Percentiles rank a stretch among this genome's conserved stretches.
Conservation (phyloP, 371 early-diverging fungal species). For the Syncephalastrum racemosum region DNA sequence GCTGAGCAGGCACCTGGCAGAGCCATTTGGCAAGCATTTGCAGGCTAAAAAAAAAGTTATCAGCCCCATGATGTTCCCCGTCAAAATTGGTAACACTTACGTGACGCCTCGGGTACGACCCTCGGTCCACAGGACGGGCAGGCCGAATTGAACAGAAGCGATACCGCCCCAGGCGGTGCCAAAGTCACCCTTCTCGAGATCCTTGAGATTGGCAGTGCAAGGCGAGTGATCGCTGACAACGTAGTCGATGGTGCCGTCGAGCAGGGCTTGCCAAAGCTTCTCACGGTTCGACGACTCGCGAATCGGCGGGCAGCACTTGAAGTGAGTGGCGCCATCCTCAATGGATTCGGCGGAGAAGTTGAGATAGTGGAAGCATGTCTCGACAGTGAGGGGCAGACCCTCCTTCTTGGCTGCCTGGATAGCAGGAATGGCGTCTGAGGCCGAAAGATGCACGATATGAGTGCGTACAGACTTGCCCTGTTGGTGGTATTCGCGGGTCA, state of each 20-base stretch:
- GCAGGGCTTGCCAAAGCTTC: slow-evolving; percentile 70
- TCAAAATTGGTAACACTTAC: slow-evolving; percentile 23
- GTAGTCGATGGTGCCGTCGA: slow-evolving; percentile 80
- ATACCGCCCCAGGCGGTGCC: slow-evolving; percentile 85
- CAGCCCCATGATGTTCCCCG: neutral
- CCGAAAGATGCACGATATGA: slow-evolving; percentile 82
- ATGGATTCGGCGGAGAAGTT: slow-evolving; percentile 70
- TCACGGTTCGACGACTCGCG: slow-evolving; percentile 73
- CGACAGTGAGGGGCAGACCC: slow-evolving; percentile 74
- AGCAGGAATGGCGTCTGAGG: slow-evolving; percentile 72
- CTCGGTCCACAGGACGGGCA: slow-evolving; percentile 81
- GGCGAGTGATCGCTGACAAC: slow-evolving; percentile 87
- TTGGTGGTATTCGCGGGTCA: slow-evolving; percentile 63
- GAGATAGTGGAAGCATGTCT: slow-evolving; percentile 84
- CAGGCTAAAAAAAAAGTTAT: slow-evolving; percentile 31
- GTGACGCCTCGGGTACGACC: slow-evolving; percentile 66
- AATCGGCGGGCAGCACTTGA: slow-evolving; percentile 88
- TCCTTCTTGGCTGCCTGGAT: slow-evolving; percentile 72
- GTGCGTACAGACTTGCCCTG: slow-evolving; percentile 62
- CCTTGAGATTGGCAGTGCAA: slow-evolving; percentile 76
- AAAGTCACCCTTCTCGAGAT: slow-evolving; percentile 70
- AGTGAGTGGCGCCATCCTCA: slow-evolving; percentile 74
- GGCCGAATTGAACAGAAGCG: slow-evolving; percentile 80
- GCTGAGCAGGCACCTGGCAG: slow-evolving; percentile 64
- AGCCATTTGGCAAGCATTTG: slow-evolving; percentile 68